Evolutionary conservation across 495 filamentous ascomycete species (phyloP).

Genomic region (Lentithecium fluviatile): DNA sequence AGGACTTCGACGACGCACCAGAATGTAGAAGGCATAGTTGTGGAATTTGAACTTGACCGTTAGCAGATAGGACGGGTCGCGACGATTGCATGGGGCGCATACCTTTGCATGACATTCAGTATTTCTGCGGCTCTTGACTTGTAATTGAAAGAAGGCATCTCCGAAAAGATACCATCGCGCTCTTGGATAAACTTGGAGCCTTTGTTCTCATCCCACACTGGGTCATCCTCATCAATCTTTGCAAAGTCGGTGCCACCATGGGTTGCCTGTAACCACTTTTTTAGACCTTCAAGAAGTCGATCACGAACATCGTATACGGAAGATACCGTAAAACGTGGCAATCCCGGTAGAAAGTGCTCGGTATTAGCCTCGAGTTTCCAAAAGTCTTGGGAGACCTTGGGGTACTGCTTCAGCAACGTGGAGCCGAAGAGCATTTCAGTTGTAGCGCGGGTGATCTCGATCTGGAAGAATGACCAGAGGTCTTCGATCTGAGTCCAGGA

Average conservation of each 20-base stretch:
- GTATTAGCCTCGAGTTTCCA: slow-evolving; percentile 15
- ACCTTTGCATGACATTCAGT: slow-evolving; percentile 13
- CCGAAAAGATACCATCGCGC: slow-evolving; percentile 2
- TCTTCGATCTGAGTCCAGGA: slow-evolving; percentile 20
- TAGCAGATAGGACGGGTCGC: not conserved
- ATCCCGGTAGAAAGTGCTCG: not conserved
- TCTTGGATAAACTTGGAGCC: slow-evolving; percentile 1
- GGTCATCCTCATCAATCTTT: not conserved
- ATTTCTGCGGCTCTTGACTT: slow-evolving; percentile 9
- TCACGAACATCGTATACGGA: slow-evolving; percentile 1
- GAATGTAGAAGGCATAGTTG: slow-evolving; percentile 11
- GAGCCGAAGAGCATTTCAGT: slow-evolving; percentile 11
- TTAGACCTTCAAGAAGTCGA: not conserved
- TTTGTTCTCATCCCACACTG: not conserved
- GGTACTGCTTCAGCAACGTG: slow-evolving; percentile 6
- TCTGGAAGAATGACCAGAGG: slow-evolving; percentile 12
- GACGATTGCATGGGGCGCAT: not conserved
- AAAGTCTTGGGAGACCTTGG: slow-evolving; percentile 3
- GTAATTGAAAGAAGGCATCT: not conserved
- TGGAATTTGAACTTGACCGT: slow-evolving; percentile 1
- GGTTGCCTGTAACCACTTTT: not conserved
- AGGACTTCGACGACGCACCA: slow-evolving; percentile 13
- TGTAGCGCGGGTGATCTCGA: slow-evolving; percentile 7
- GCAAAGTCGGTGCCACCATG: slow-evolving; percentile 4
- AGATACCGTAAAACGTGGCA: slow-evolving; percentile 13